Percentiles rank a stretch among this genome's conserved stretches.
These are phyloP conservation scores for Citrullus mucosospermus DNA, from an alignment of 306 rosid genomes.

Conservation along the genomic window DNA sequence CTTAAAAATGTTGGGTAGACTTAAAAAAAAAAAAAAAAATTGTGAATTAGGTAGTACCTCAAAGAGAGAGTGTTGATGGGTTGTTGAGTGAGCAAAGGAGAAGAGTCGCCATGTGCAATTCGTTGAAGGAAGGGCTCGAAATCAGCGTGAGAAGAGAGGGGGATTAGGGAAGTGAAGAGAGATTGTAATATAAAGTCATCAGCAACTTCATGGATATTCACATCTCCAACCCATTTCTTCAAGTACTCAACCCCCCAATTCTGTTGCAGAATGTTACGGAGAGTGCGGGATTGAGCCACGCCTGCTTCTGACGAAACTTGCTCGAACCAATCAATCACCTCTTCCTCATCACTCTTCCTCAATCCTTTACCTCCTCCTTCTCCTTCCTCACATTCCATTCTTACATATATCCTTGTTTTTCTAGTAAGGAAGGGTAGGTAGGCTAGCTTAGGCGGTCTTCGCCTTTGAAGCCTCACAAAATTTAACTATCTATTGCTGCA, in stretches of 20 bases:
- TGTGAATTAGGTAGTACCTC: constrained; percentile 22
- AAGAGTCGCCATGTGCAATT: constrained; percentile 65
- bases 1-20: too few relatives aligned
- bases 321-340: constrained; percentile 50
- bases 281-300: constrained; percentile 45
- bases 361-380: too few relatives aligned
- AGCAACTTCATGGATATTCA: constrained; percentile 30
- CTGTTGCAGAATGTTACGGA: constrained; percentile 52
- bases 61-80: constrained; percentile 71
- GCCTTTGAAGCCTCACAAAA: too few relatives aligned
- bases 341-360: not conserved
- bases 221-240: constrained; percentile 45
- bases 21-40: too few relatives aligned
- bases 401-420: too few relatives aligned
- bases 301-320: constrained; percentile 37
- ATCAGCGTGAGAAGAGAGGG: constrained; percentile 65
- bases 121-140: constrained; percentile 70
- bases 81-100: constrained; percentile 58
- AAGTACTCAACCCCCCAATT: constrained; percentile 64
- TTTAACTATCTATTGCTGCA: not conserved
- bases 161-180: constrained; percentile 63
- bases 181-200: constrained; percentile 58
- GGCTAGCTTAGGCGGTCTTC: too few relatives aligned
- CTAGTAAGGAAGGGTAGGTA: too few relatives aligned
- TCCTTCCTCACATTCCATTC: too few relatives aligned